A percentile compares a stretch with the other conserved stretches of the same genome.
phyloP scores from a whole-genome alignment of 1,139 yeast genomes.

The Scheffersomyces quercinus region DNA sequence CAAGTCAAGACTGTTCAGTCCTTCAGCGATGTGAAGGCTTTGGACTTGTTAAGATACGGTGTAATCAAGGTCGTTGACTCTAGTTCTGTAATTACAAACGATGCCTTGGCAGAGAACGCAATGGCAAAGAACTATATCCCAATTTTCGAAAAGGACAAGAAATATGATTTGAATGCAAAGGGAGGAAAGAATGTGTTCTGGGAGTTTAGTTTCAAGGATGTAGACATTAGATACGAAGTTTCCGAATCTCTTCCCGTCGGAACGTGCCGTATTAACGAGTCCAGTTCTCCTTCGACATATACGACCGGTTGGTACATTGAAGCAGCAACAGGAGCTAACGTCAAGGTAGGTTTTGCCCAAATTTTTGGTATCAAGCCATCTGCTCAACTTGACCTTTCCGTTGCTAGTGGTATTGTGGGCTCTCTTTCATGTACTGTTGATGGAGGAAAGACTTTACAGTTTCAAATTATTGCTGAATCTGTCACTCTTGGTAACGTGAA shows the following conservation, averaged over 20 bases:
- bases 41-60: slow-evolving; percentile 6
- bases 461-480: slow-evolving; percentile 18
- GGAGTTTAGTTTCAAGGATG: slow-evolving; percentile 9
- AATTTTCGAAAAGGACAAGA: background rate
- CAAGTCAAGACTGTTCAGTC: slow-evolving; percentile 7
- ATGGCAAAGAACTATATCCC: background rate
- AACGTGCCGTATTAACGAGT: slow-evolving; percentile 10
- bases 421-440: slow-evolving; percentile 20
- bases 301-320: slow-evolving; percentile 25
- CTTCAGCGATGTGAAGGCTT: slow-evolving; percentile 7
- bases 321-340: slow-evolving; percentile 14
- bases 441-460: slow-evolving; percentile 22
- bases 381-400: slow-evolving; percentile 10
- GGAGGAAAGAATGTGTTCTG: slow-evolving; percentile 1
- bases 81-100: slow-evolving; percentile 10
- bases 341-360: slow-evolving; percentile 14
- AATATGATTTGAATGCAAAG: background rate
- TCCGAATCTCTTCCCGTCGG: slow-evolving; percentile 12
- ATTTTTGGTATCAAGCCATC: slow-evolving; percentile 17
- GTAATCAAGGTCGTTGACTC: slow-evolving; percentile 7
- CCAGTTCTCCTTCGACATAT: slow-evolving; percentile 17
- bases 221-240: slow-evolving; percentile 1
- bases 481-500: slow-evolving; percentile 15
- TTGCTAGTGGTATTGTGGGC: slow-evolving; percentile 20
- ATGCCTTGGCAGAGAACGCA: slow-evolving; percentile 1